phyloP scores from a whole-genome alignment of 768 basidiomycete genomes.

The Trametopsis cervina region DNA sequence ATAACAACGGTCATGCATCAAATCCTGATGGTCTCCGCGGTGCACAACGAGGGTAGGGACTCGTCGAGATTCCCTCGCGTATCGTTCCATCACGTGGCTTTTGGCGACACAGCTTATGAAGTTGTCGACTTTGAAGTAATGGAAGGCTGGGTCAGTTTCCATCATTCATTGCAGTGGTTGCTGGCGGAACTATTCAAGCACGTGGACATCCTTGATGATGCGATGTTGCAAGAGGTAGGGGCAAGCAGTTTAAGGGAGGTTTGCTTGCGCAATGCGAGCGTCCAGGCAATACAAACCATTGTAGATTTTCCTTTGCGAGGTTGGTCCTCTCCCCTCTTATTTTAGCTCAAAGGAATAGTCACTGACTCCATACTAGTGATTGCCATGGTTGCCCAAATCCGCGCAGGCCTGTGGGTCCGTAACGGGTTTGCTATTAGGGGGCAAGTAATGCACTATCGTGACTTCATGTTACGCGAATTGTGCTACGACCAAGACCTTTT shows the following conservation, averaged over 20 bases:
- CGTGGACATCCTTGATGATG: constrained; percentile 56
- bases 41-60: constrained; percentile 64
- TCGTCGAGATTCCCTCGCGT: constrained; percentile 55
- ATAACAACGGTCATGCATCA: constrained; percentile 65
- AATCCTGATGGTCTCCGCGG: constrained; percentile 64
- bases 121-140: constrained; percentile 73
- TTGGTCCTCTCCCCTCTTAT: constrained; percentile 28
- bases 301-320: constrained; percentile 89
- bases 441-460: constrained; percentile 92
- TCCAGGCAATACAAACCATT: constrained; percentile 63
- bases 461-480: constrained; percentile 90
- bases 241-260: constrained; percentile 52
- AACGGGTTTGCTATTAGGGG: constrained; percentile 96
- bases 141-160: constrained; percentile 84
- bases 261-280: constrained; percentile 53
- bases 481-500: constrained; percentile 96
- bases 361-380: constrained; percentile 42
- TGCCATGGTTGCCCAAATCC: constrained; percentile 90
- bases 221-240: constrained; percentile 44
- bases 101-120: constrained; percentile 52
- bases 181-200: constrained; percentile 86
- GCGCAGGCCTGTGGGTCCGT: constrained; percentile 94
- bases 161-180: constrained; percentile 89
- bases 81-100: constrained; percentile 57
- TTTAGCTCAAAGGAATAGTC: constrained; percentile 2